Conservation (phyloP, 129 eudicot genomes). For the Arctium lappa region DNA sequence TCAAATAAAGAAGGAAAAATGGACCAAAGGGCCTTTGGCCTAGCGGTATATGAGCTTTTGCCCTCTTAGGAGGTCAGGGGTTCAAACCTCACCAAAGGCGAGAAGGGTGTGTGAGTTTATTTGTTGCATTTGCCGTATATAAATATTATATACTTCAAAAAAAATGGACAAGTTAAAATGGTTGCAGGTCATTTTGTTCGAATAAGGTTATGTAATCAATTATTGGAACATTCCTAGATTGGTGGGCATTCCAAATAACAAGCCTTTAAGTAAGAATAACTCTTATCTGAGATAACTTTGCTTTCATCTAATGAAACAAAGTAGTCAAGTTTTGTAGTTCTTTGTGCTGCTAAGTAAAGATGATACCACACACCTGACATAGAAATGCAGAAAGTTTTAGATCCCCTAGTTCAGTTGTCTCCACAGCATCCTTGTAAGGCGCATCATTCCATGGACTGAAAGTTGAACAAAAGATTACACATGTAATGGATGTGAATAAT, state of each 20-base stretch:
- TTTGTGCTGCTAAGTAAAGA: slow-evolving; percentile 5
- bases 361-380: slow-evolving; percentile 57
- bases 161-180: not conserved
- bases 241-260: not conserved
- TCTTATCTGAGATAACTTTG: not conserved
- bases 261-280: not conserved
- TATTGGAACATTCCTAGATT: not conserved
- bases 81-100: too few relatives aligned
- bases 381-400: slow-evolving; percentile 72
- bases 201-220: not conserved
- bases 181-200: not conserved
- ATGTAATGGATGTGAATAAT: slow-evolving; percentile 6
- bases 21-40: too few relatives aligned
- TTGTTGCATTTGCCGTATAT: too few relatives aligned
- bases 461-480: slow-evolving; percentile 13
- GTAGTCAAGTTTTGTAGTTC: slow-evolving; percentile 15
- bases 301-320: not conserved
- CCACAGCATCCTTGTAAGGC: slow-evolving; percentile 76
- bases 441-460: slow-evolving; percentile 85
- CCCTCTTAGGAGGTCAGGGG: too few relatives aligned
- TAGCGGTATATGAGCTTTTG: too few relatives aligned
- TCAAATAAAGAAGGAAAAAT: not conserved
- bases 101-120: too few relatives aligned
- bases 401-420: slow-evolving; percentile 65
- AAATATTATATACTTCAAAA: too few relatives aligned